These are phyloP conservation scores for Cyclotella baltica DNA, from an alignment of 108 stramenopile genomes.

Conservation along the genomic window DNA sequence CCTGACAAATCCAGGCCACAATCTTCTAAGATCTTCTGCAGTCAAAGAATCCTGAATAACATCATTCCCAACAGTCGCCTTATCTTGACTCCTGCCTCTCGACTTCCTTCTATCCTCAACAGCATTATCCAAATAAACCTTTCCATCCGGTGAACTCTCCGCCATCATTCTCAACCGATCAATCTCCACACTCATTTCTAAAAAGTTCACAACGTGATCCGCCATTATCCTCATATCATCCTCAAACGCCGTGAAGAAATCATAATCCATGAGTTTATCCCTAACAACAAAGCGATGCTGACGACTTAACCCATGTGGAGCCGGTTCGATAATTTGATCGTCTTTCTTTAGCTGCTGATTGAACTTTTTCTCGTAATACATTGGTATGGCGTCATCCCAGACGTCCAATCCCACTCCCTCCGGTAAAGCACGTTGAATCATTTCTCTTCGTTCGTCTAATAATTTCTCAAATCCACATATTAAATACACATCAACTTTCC, in stretches of 20 bases:
- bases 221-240: constrained; percentile 82
- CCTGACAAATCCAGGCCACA: constrained; percentile 76
- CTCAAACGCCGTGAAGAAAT: constrained; percentile 78
- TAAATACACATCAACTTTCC: constrained; percentile 53
- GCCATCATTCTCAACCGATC: constrained; percentile 58
- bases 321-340: constrained; percentile 40
- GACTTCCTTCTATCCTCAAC: constrained; percentile 31
- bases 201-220: constrained; percentile 72
- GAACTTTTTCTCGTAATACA: constrained; percentile 57
- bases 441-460: constrained; percentile 33
- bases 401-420: constrained; percentile 57
- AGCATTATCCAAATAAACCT: constrained; percentile 32
- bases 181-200: constrained; percentile 63
- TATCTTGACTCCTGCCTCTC: constrained; percentile 35
- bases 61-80: constrained; percentile 59
- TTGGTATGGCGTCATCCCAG: constrained; percentile 84
- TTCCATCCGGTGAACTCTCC: constrained; percentile 46
- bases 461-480: constrained; percentile 49
- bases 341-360: constrained; percentile 30
- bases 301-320: constrained; percentile 72
- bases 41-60: constrained; percentile 57
- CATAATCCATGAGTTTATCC: constrained; percentile 78
- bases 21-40: constrained; percentile 57
- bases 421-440: constrained; percentile 66
- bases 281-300: constrained; percentile 86